A percentile compares a stretch with the other conserved stretches of the same genome.
phyloP scores from a whole-genome alignment of 208 protist species.

The Leishmania gerbilli region DNA sequence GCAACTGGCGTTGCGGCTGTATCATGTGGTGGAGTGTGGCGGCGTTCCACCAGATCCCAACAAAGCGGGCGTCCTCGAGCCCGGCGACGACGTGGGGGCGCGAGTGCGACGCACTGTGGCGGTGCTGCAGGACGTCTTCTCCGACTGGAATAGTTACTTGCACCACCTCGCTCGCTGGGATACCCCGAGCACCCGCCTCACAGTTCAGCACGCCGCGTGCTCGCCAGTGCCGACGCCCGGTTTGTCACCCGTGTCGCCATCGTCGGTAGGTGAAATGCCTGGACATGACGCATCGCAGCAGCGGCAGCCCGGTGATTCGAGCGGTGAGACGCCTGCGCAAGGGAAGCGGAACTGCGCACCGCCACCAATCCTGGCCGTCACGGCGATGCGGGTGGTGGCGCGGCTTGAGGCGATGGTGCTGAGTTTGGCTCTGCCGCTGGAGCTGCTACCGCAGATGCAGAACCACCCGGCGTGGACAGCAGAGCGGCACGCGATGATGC shows the following conservation, averaged over 20 bases:
- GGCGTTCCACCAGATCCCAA: neutral
- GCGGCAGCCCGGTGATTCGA: neutral
- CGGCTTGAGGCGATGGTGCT: constrained; percentile 25
- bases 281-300: neutral
- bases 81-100: constrained; percentile 3
- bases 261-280: neutral
- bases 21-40: constrained; percentile 48
- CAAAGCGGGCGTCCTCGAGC: neutral
- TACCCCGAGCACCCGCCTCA: constrained; percentile 15
- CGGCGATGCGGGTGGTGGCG: constrained; percentile 17
- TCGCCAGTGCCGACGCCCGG: neutral
- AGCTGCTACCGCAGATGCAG: constrained; percentile 20
- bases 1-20: constrained; percentile 34
- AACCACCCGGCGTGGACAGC: constrained; percentile 13
- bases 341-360: neutral
- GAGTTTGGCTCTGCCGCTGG: constrained; percentile 18
- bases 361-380: constrained; percentile 25
- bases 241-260: neutral
- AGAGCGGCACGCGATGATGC: constrained; percentile 19
- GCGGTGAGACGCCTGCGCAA: too few species aligned
- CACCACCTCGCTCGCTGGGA: constrained; percentile 17
- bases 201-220: neutral
- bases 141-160: constrained; percentile 24
- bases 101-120: constrained; percentile 21
- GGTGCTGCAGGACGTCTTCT: constrained; percentile 15